These are phyloP conservation scores for Metarhizium robertsii DNA, from an alignment of 2,329 filamentous ascomycete genomes.

Conservation along the genomic window DNA sequence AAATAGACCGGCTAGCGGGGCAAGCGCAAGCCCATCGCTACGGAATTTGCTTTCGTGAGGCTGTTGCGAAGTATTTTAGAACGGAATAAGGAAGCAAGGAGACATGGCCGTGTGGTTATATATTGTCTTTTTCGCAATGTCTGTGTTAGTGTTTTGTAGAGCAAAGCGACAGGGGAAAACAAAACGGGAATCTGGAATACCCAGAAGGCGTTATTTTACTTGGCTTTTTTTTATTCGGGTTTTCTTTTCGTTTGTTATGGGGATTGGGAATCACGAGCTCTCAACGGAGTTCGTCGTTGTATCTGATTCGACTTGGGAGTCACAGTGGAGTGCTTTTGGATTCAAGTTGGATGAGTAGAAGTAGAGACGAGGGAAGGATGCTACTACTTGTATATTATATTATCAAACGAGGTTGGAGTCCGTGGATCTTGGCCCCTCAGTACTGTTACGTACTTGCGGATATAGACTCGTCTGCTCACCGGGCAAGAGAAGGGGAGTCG, in stretches of 20 bases:
- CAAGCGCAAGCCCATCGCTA: constrained; percentile 68
- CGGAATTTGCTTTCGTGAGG: constrained; percentile 60
- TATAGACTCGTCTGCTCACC: neutral
- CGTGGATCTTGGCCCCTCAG: neutral
- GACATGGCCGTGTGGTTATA: neutral
- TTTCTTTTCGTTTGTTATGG: neutral
- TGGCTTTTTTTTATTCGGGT: neutral
- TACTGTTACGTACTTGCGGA: neutral
- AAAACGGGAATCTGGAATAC: neutral
- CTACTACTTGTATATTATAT: neutral
- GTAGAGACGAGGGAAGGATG: neutral
- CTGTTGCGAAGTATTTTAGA: neutral
- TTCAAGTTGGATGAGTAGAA: constrained; percentile 1
- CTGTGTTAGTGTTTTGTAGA: neutral
- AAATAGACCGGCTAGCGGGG: constrained; percentile 47
- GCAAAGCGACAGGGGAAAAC: neutral
- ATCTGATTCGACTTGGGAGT: neutral
- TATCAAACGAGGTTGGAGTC: neutral
- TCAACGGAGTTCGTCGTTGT: neutral
- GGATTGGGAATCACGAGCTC: too few relatives aligned
- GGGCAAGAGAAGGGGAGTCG: neutral
- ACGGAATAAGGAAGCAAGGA: neutral
- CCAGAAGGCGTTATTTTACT: constrained; percentile 2
- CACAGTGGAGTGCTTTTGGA: constrained; percentile 3
- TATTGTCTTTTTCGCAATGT: neutral